Evolutionary conservation across 108 stramenopile genomes (phyloP), one percentile per base, ranked within the genome.

Genomic region (Phaeodactylum tricornutum): DNA sequence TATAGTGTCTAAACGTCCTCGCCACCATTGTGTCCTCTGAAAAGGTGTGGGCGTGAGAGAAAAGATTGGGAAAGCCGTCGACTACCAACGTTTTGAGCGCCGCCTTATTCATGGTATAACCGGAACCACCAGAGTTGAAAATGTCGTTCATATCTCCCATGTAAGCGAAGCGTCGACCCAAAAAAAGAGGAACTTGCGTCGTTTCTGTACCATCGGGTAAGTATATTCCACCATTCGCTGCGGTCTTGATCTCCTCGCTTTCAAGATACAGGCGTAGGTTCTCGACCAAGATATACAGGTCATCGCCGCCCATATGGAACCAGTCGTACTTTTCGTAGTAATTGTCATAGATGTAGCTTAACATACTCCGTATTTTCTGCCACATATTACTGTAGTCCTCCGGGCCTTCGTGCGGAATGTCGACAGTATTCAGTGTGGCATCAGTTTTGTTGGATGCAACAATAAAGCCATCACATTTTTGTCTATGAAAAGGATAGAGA

Each of bases 331-430:
- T 59, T 23, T 66, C 65, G 23, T 83, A 80, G 45, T 94, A 96
- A 61, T 96, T 90, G 62, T 87, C 81, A 57, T 93, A 83, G 5
- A 98, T 69, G 61, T 92, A 96, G n/a, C 68, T 70, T 95, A 95
- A 98, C 77, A 95, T 96, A 23, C 79, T 62, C 37, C 95, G 69
- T 21, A 92, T 77, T 53, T 98, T 98, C 61, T 98, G 96, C 96
- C 96, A 98, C 55, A 98, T 98, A 70, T 98, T 98, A 46, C 85
- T 69, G 62, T 95, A 98, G 56, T 81, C 91, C 66, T 98, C 96
- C 5, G 71, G 72, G 3, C 96, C 96, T 57, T 94, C 87, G 54
- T 95, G 94, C 26, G 72, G 73, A 47, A 98, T 94, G 37, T 84
- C 61, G 30, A 98, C 86, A 14, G 94, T 74, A 30, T 71, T 78